Percentiles rank a stretch among this genome's conserved stretches.
Evolutionary conservation across 2,329 filamentous ascomycete genomes (phyloP).

Genomic region (Claviceps sp.): DNA sequence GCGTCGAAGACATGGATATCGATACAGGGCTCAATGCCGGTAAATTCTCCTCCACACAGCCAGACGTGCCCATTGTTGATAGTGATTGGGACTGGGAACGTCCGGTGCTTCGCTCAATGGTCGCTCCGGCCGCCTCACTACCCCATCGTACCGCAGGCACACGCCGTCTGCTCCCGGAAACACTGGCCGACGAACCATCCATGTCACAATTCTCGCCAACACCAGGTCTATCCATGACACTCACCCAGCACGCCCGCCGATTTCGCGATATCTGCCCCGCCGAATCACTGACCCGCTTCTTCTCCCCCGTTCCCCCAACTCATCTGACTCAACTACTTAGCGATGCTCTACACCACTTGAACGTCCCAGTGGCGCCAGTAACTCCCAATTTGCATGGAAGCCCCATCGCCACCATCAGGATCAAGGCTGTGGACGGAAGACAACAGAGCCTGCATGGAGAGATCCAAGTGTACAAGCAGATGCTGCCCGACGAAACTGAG

Average conservation of each 20-base stretch:
- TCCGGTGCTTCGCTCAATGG: conserved; percentile 44
- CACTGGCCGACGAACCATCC: conserved; percentile 73
- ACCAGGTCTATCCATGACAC: conserved; percentile 64
- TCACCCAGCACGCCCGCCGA: conserved; percentile 77
- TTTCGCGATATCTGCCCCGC: conserved; percentile 87
- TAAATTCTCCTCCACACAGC: conserved; percentile 68
- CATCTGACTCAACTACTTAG: conserved; percentile 69
- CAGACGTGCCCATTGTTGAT: conserved; percentile 63
- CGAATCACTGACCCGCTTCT: conserved; percentile 82
- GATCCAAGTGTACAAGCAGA: conserved; percentile 56
- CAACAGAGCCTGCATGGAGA: conserved; percentile 62
- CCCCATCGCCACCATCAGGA: conserved; percentile 49
- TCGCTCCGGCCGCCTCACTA: conserved; percentile 24
- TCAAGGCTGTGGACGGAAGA: conserved; percentile 62
- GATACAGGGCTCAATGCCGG: conserved; percentile 36
- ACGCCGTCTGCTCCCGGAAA: conserved; percentile 37
- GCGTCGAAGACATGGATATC: conserved; percentile 53
- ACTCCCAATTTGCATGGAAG: conserved; percentile 36
- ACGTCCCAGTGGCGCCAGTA: conserved; percentile 54
- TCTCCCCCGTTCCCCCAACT: conserved; percentile 63
- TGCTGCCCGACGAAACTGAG: conserved; percentile 42
- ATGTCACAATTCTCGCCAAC: conserved; percentile 73
- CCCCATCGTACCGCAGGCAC: conserved; percentile 19
- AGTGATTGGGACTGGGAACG: conserved; percentile 80
- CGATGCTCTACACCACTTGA: conserved; percentile 73